Evolutionary conservation across 768 basidiomycete species (phyloP), one percentile per base, ranked within the genome.

Genomic region (Tulasnella sp.): DNA sequence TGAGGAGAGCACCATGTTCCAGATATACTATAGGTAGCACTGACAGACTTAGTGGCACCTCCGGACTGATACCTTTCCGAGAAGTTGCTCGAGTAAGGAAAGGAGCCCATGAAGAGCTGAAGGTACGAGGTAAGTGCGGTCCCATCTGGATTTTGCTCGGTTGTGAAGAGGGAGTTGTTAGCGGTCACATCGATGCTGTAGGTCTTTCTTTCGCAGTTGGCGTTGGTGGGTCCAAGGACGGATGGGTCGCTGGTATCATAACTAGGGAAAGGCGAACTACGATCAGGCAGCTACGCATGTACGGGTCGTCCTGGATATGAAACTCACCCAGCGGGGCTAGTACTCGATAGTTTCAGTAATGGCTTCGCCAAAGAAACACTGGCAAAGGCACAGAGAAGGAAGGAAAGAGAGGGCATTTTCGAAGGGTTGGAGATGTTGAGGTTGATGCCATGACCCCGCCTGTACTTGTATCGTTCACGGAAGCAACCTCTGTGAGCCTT

Each of bases 1-100:
- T 49, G 32, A 26, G 32, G 49, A 29, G 53, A 34, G 4, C 52
- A 49, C 11, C 51, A 55, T 9, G 27, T 63, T 2, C 64, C 64
- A 30, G 63, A 58, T 30, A 64, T 64, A 15, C 29, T 45, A 34
- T 60, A 64, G 13, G 64, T 63, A 11, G 45, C 55, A 29, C 15
- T 49, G 43, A 63, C 34, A 5, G 15, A 15, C 34, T 38, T 15
- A 15, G 19, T 51, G 43, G 51, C 53, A 50, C 42, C 63, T 2
- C 41, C 62, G 26, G 32, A 52, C 47, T 42, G 32, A 47, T 19
- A 64, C 51, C 34, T 48, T 13, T 58, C 32, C 19, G 64, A 58
- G 56, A 64, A 64, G 52, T 64, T 64, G 47, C 41, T 42, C 13
- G 29, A n/a, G 34, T 38, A 15, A 3, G 64, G 24, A 30, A 64